phyloP scores from a whole-genome alignment of 1,139 yeast species.

The Blastobotrys illinoisensis region DNA sequence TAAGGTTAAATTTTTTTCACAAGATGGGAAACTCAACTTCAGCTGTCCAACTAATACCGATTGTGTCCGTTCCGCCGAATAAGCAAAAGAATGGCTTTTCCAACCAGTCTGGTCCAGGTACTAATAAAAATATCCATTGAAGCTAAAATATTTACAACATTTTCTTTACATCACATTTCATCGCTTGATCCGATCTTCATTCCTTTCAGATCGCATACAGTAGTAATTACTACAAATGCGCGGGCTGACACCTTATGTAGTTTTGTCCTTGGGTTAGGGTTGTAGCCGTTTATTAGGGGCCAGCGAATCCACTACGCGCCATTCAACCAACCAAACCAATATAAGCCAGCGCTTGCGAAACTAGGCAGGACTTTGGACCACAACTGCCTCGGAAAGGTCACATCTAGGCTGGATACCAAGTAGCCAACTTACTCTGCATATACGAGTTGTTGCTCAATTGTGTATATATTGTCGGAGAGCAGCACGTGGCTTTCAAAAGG shows the following conservation, averaged over 20 bases:
- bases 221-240: too few relatives aligned
- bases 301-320: background rate
- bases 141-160: too few relatives aligned
- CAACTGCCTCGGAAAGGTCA: background rate
- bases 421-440: background rate
- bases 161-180: too few relatives aligned
- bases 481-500: background rate
- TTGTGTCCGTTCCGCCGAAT: too few relatives aligned
- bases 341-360: background rate
- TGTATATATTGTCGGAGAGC: background rate
- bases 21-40: too few relatives aligned
- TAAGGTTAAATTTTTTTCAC: too few relatives aligned
- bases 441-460: background rate
- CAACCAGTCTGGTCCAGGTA: too few relatives aligned
- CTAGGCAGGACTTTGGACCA: background rate
- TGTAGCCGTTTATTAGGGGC: background rate
- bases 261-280: background rate
- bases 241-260: too few relatives aligned
- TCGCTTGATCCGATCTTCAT: background rate
- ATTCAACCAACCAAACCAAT: background rate
- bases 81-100: too few relatives aligned
- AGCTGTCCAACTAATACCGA: too few relatives aligned
- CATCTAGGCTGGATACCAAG: background rate
- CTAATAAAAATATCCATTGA: too few relatives aligned
- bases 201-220: background rate